Evolutionary conservation across 352 stramenopile genomes (phyloP).

Genomic region (Phytopythium oedochilum): DNA sequence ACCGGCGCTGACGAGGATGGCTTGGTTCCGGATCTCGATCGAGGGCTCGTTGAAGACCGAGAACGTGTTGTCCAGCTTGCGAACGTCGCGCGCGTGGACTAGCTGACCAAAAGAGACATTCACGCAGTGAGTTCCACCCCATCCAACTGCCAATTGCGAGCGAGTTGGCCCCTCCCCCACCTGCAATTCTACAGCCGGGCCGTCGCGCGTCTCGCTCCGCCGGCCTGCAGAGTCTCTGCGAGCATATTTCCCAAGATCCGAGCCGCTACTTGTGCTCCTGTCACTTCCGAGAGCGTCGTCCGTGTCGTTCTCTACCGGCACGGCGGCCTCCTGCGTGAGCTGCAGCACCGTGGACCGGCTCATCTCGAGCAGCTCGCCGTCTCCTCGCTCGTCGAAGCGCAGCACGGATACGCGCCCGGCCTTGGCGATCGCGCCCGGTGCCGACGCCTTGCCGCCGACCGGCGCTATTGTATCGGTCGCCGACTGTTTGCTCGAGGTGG

Average conservation of each 20-base stretch:
- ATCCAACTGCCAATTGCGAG: not conserved
- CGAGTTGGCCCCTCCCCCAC: too few relatives aligned
- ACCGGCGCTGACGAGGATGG: conserved; percentile 62
- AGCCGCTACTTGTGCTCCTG: too few relatives aligned
- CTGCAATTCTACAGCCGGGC: conserved; percentile 36
- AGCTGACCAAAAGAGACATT: too few relatives aligned
- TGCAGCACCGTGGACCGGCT: conserved; percentile 44
- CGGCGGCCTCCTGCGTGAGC: conserved; percentile 49
- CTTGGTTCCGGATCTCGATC: conserved; percentile 58
- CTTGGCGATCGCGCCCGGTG: conserved; percentile 6
- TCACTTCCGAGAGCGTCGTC: conserved; percentile 3
- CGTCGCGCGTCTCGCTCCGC: conserved; percentile 11
- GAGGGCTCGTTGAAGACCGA: conserved; percentile 57
- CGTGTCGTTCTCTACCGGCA: conserved; percentile 10
- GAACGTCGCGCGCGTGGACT: conserved; percentile 59
- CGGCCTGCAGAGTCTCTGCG: not conserved
- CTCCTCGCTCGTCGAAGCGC: conserved; percentile 43
- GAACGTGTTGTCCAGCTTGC: conserved; percentile 66
- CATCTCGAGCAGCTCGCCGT: conserved; percentile 46
- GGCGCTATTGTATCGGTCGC: too few relatives aligned
- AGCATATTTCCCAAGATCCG: too few relatives aligned
- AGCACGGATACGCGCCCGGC: conserved; percentile 33
- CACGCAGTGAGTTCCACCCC: too few relatives aligned
- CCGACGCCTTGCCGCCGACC: too few relatives aligned
- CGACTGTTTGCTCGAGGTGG: too few relatives aligned